These are phyloP conservation scores for Barbatosphaeria neglecta DNA, from an alignment of 495 filamentous ascomycete species.

Conservation along the genomic window DNA sequence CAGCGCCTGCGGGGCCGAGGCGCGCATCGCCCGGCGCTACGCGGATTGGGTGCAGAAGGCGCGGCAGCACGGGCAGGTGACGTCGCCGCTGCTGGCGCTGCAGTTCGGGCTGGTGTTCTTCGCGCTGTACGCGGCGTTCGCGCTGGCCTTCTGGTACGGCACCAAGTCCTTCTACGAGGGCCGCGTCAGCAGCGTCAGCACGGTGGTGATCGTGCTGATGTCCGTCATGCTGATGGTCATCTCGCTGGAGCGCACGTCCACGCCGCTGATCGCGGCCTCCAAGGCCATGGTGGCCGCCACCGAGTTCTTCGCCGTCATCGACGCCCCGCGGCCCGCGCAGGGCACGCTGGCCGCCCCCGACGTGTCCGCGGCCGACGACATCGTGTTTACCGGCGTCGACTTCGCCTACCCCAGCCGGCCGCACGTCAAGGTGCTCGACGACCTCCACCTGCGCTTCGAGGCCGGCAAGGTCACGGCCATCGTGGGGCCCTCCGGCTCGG, in stretches of 20 bases:
- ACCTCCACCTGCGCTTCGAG: conserved; percentile 45
- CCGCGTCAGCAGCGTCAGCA: conserved; percentile 29
- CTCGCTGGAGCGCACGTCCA: conserved; percentile 37
- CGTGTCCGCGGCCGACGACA: conserved; percentile 39
- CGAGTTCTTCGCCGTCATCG: conserved; percentile 47
- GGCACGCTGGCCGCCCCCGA: conserved; percentile 32
- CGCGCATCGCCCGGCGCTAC: conserved; percentile 38
- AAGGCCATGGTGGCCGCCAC: conserved; percentile 44
- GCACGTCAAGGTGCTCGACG: conserved; percentile 46
- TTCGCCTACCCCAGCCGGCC: conserved; percentile 63
- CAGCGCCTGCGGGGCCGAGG: conserved; percentile 52
- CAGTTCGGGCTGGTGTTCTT: conserved; percentile 33
- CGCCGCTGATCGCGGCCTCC: conserved; percentile 36
- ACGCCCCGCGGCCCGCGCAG: conserved; percentile 35
- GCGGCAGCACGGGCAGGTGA: conserved; percentile 35
- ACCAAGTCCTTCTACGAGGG: conserved; percentile 27
- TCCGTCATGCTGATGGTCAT: conserved; percentile 46
- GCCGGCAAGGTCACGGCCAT: conserved; percentile 83
- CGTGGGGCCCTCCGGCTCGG: conserved; percentile 72
- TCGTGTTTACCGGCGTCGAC: conserved; percentile 46
- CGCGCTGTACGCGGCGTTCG: conserved; percentile 28
- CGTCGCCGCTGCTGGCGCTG: conserved; percentile 30
- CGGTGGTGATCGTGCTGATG: conserved; percentile 39
- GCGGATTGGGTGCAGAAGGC: conserved; percentile 45
- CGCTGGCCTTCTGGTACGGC: conserved; percentile 43